Evolutionary conservation across 805 yeast species (phyloP).

Genomic region (Myxozyma melibiosi): DNA sequence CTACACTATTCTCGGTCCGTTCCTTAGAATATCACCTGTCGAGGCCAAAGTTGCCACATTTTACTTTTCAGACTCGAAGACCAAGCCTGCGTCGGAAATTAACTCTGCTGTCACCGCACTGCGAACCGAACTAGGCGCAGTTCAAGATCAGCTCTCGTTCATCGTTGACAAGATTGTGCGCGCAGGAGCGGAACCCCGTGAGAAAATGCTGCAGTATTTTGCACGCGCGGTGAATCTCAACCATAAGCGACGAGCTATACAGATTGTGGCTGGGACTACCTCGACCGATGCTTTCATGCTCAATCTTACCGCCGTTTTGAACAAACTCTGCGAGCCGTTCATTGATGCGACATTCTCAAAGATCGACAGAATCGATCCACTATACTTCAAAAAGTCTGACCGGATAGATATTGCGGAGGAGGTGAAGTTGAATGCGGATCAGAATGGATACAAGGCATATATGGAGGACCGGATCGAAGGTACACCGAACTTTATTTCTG

Average conservation of each 20-base stretch:
- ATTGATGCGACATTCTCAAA: slow-evolving; percentile 59
- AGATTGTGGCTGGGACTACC: slow-evolving; percentile 64
- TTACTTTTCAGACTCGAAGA: slow-evolving; percentile 36
- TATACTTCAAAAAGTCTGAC: slow-evolving; percentile 60
- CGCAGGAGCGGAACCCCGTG: slow-evolving; percentile 67
- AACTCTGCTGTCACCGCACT: slow-evolving; percentile 58
- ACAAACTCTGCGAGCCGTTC: slow-evolving; percentile 81
- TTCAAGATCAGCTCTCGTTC: slow-evolving; percentile 58
- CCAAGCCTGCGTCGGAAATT: slow-evolving; percentile 48
- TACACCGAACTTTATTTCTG: slow-evolving; percentile 80
- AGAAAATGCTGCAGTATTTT: slow-evolving; percentile 65
- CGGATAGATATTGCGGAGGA: slow-evolving; percentile 74
- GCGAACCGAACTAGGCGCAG: slow-evolving; percentile 62
- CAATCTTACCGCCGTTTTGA: slow-evolving; percentile 67
- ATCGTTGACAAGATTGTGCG: slow-evolving; percentile 75
- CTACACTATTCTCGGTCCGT: slow-evolving; percentile 72
- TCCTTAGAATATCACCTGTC: slow-evolving; percentile 74
- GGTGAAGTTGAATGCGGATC: slow-evolving; percentile 77
- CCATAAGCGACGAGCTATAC: slow-evolving; percentile 85
- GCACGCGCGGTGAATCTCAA: slow-evolving; percentile 75
- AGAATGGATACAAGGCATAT: slow-evolving; percentile 65
- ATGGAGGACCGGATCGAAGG: slow-evolving; percentile 48
- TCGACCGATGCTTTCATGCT: slow-evolving; percentile 82
- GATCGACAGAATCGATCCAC: slow-evolving; percentile 72
- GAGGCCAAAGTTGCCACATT: slow-evolving; percentile 39